Evolutionary conservation across 208 protist species (phyloP).

Genomic region (Leishmania tarentolae): DNA sequence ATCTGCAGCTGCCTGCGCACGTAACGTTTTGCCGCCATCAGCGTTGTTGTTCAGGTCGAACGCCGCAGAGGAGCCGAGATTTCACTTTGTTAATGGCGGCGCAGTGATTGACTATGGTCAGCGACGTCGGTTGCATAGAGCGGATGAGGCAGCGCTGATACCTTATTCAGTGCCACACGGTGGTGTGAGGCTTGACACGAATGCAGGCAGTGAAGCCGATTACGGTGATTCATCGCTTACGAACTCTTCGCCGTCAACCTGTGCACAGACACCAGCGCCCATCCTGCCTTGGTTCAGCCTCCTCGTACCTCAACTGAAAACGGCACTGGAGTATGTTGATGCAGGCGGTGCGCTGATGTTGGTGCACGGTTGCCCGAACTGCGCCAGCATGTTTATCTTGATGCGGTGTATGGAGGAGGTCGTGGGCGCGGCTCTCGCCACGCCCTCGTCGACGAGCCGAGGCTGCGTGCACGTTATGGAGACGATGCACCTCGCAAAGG

Average conservation of each 20-base stretch:
- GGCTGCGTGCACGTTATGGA: slow-evolving; percentile 41
- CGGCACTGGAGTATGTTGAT: slow-evolving; percentile 48
- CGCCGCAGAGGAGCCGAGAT: slow-evolving; percentile 9
- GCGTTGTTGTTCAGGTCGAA: neutral
- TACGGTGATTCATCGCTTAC: neutral
- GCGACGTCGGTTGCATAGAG: slow-evolving; percentile 30
- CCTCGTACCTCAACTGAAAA: slow-evolving; percentile 70
- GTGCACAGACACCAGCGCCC: neutral
- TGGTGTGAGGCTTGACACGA: neutral
- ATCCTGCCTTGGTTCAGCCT: slow-evolving; percentile 80
- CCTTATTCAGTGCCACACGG: neutral
- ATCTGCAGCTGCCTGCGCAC: neutral
- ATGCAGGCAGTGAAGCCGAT: neutral
- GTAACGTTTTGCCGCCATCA: neutral
- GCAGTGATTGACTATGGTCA: slow-evolving; percentile 82
- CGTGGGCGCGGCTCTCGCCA: neutral
- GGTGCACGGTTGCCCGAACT: slow-evolving; percentile 74
- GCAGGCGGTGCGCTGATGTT: slow-evolving; percentile 68
- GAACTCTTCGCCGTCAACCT: neutral
- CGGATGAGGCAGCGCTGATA: neutral
- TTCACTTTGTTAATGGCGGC: slow-evolving; percentile 81
- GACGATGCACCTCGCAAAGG: slow-evolving; percentile 77
- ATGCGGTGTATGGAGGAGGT: slow-evolving; percentile 45
- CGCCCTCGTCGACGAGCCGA: neutral
- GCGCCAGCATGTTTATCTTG: slow-evolving; percentile 71